Conservation (phyloP, 2,329 filamentous ascomycete species). For the Xylariales sp. region DNA sequence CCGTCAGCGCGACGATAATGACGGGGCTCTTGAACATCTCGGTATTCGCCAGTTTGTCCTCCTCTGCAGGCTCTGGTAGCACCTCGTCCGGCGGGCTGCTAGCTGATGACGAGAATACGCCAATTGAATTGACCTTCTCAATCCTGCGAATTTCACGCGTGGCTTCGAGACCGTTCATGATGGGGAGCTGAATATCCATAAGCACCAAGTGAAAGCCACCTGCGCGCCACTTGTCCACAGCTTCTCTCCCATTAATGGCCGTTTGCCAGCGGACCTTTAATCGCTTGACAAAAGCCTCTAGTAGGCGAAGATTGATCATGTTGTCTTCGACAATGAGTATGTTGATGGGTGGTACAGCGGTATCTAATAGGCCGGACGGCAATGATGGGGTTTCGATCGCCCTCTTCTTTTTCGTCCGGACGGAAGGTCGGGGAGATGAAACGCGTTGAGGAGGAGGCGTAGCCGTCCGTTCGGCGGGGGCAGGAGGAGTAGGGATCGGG, state of each 20-base stretch:
- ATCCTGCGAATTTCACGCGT: constrained; percentile 93
- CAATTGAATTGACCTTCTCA: constrained; percentile 91
- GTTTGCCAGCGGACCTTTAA: constrained; percentile 96
- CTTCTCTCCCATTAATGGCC: constrained; percentile 94
- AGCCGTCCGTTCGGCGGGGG: constrained; percentile 66
- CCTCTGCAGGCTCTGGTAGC: constrained; percentile 64
- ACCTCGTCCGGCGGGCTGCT: constrained; percentile 64
- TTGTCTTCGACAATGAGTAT: constrained; percentile 99
- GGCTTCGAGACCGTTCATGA: constrained; percentile 95
- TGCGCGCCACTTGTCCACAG: constrained; percentile 89
- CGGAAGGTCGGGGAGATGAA: constrained; percentile 61
- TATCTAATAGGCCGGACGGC: constrained; percentile 75
- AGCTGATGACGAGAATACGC: constrained; percentile 82
- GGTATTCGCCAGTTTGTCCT: constrained; percentile 76
- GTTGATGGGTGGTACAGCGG: constrained; percentile 92
- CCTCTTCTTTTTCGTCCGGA: constrained; percentile 66
- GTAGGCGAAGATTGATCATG: constrained; percentile 92
- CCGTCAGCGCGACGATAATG: constrained; percentile 96
- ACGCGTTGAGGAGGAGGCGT: constrained; percentile 62
- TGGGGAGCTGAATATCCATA: constrained; percentile 98
- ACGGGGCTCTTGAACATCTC: constrained; percentile 93
- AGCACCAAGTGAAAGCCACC: constrained; percentile 96
- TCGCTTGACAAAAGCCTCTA: constrained; percentile 95
- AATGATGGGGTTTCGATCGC: constrained; percentile 56
- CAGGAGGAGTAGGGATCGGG: constrained; percentile 59